Percentiles rank a stretch among this genome's conserved stretches.
Conservation (phyloP, 2,329 filamentous ascomycete genomes). For the Helotiales sp. region DNA sequence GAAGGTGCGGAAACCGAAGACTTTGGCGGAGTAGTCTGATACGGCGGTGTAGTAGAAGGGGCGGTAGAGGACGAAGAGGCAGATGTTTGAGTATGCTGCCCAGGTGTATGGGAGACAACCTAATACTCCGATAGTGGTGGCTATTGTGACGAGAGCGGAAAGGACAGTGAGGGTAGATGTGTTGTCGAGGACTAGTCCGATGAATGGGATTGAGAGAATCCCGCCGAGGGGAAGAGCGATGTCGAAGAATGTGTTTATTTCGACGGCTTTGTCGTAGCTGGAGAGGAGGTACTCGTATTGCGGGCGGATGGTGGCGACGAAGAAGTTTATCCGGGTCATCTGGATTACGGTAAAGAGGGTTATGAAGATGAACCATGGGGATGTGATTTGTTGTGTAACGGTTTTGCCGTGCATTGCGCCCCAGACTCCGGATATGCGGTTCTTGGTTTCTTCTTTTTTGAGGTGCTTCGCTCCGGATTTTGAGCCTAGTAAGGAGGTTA, state of each 20-base stretch:
- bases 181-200: constrained; percentile 76
- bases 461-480: constrained; percentile 63
- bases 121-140: constrained; percentile 74
- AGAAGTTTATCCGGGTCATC: constrained; percentile 87
- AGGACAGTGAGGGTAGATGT: constrained; percentile 73
- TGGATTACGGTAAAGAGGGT: constrained; percentile 74
- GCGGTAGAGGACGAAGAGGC: constrained; percentile 80
- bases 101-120: constrained; percentile 70
- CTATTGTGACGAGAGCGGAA: constrained; percentile 64
- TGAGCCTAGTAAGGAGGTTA: constrained; percentile 71
- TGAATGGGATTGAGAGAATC: constrained; percentile 82
- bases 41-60: constrained; percentile 92
- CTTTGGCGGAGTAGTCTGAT: constrained; percentile 86
- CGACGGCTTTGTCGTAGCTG: constrained; percentile 58
- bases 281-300: constrained; percentile 79
- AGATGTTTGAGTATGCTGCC: constrained; percentile 74
- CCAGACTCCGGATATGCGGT: constrained; percentile 72
- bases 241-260: constrained; percentile 84
- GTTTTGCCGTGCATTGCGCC: constrained; percentile 77
- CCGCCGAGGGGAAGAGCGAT: constrained; percentile 81
- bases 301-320: constrained; percentile 80
- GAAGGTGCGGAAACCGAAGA: constrained; percentile 89
- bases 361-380: constrained; percentile 83
- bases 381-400: constrained; percentile 70
- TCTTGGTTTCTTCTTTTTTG: constrained; percentile 67